Evolutionary conservation across 2,329 filamentous ascomycete genomes (phyloP).

Genomic region (Domatiomyces catenatus): DNA sequence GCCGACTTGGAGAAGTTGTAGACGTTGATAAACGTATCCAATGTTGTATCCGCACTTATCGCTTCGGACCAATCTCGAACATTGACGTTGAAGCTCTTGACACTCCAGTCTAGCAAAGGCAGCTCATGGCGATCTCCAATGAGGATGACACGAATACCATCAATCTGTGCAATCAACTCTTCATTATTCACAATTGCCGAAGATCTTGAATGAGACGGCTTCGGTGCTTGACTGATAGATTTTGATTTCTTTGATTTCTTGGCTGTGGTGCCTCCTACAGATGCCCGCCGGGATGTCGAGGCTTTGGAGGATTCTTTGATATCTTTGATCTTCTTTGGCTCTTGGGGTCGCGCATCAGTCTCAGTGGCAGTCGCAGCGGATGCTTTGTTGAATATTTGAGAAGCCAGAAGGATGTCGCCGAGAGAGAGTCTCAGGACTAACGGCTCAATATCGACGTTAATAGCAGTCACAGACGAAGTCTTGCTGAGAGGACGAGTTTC

Average conservation of each 20-base stretch:
- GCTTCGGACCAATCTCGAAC: slow-evolving; percentile 84
- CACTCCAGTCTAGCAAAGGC: slow-evolving; percentile 81
- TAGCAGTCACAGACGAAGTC: slow-evolving; percentile 52
- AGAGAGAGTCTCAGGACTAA: slow-evolving; percentile 79
- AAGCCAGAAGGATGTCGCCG: slow-evolving; percentile 81
- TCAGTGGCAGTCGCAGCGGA: slow-evolving; percentile 59
- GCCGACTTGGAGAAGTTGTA: slow-evolving; percentile 99
- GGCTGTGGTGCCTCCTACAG: slow-evolving; percentile 29
- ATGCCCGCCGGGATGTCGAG: slow-evolving; percentile 33
- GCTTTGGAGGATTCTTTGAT: slow-evolving; percentile 21
- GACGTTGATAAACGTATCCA: slow-evolving; percentile 88
- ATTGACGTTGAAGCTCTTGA: slow-evolving; percentile 74
- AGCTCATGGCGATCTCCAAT: slow-evolving; percentile 94
- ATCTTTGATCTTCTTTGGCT: slow-evolving; percentile 37
- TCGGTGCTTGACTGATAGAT: slow-evolving; percentile 27
- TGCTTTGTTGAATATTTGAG: slow-evolving; percentile 70
- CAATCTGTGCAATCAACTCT: slow-evolving; percentile 69
- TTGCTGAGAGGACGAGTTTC: slow-evolving; percentile 52
- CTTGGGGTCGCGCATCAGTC: slow-evolving; percentile 32
- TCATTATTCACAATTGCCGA: slow-evolving; percentile 51
- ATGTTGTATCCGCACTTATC: slow-evolving; percentile 72
- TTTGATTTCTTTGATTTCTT: slow-evolving; percentile 33
- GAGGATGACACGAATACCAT: slow-evolving; percentile 78
- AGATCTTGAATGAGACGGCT: slow-evolving; percentile 29
- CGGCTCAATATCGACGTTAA: slow-evolving; percentile 78